These are phyloP conservation scores for Populus davidiana DNA, from an alignment of 345 rosid genomes.

Conservation along the genomic window DNA sequence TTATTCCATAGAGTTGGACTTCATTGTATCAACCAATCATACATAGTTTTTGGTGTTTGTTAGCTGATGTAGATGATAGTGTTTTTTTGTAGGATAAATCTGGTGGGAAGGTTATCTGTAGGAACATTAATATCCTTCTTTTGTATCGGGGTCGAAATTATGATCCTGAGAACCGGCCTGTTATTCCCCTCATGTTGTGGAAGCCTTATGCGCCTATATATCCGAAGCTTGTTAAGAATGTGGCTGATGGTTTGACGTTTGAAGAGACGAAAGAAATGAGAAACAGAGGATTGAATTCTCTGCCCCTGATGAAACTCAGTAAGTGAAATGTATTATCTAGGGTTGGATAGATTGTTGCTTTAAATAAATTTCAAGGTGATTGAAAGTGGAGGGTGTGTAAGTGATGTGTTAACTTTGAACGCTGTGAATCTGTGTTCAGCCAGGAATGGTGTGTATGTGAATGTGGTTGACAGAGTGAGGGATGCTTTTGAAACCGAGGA, in stretches of 20 bases:
- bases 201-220: conserved; percentile 87
- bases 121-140: conserved; percentile 61
- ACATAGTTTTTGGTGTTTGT: background rate
- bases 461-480: conserved; percentile 68
- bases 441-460: conserved; percentile 86
- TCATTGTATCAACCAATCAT: background rate
- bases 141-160: conserved; percentile 73
- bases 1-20: background rate
- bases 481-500: conserved; percentile 61
- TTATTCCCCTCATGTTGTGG: conserved; percentile 85
- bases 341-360: background rate
- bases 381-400: background rate
- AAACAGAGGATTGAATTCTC: conserved; percentile 56
- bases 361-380: background rate
- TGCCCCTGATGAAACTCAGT: conserved; percentile 70
- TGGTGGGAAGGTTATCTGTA: conserved; percentile 65
- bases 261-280: conserved; percentile 89
- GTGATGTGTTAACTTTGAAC: background rate
- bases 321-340: conserved; percentile 24
- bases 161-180: conserved; percentile 62
- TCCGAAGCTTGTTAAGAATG: conserved; percentile 68
- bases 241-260: conserved; percentile 70
- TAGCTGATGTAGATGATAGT: conserved; percentile 33
- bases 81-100: conserved; percentile 63
- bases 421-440: conserved; percentile 38